Conservation (phyloP, 257 asterid species). For the Nicotiana noctiflora region DNA sequence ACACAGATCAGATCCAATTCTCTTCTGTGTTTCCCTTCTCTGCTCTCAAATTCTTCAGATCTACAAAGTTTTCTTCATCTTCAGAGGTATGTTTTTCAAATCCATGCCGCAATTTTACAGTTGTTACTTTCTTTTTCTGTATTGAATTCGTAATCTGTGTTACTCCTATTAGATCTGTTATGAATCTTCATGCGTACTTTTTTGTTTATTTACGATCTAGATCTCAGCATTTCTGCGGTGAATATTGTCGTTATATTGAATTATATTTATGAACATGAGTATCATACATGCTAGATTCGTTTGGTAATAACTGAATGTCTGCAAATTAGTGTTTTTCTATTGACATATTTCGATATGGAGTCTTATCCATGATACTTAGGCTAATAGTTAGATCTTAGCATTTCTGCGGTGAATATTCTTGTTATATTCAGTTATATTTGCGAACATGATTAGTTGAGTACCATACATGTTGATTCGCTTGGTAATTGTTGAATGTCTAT, state of each 20-base stretch:
- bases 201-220: neutral
- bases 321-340: neutral
- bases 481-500: neutral
- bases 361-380: neutral
- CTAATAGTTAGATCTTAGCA: neutral
- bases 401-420: neutral
- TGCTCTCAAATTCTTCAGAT: neutral
- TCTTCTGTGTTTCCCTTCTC: neutral
- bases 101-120: neutral
- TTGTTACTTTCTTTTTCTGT: neutral
- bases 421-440: neutral
- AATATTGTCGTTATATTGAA: neutral
- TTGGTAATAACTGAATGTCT: neutral
- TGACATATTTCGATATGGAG: neutral
- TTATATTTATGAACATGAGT: too few relatives aligned
- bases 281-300: neutral
- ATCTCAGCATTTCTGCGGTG: neutral
- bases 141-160: too few relatives aligned
- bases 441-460: too few relatives aligned
- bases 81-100: neutral
- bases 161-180: neutral
- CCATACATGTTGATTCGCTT: neutral
- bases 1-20: slow-evolving; percentile 2
- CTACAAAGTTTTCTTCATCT: neutral
- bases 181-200: neutral